Conservation (phyloP, 1,139 yeast species). For the Saccharomyces hybrid region DNA sequence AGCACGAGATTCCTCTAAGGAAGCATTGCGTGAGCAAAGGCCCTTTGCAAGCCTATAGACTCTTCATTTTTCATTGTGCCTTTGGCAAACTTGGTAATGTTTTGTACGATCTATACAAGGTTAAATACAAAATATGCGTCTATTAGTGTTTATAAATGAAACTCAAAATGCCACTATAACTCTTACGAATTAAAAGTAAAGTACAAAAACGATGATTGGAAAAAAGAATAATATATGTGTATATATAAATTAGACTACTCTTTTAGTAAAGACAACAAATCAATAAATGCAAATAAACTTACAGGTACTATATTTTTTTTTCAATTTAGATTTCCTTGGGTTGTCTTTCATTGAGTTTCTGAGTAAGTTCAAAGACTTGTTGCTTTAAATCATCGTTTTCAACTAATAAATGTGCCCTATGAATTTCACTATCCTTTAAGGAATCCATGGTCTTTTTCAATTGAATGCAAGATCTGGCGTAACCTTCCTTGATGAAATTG, state of each 20-base stretch:
- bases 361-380: conserved; percentile 7
- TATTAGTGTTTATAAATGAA: not conserved
- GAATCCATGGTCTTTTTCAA: conserved; percentile 29
- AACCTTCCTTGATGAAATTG: conserved; percentile 29
- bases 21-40: not conserved
- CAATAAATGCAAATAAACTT: not conserved
- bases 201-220: not conserved
- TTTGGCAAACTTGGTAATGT: not conserved
- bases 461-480: conserved; percentile 29
- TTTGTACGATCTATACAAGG: not conserved
- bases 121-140: not conserved
- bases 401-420: conserved; percentile 28
- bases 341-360: not conserved
- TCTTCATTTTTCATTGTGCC: too few species aligned
- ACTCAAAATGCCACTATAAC: not conserved
- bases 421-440: conserved; percentile 32
- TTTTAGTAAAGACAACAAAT: not conserved
- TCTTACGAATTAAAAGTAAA: not conserved
- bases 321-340: not conserved
- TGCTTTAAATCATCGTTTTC: conserved; percentile 26
- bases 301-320: not conserved
- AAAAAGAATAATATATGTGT: not conserved
- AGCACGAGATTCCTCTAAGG: not conserved
- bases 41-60: too few species aligned
- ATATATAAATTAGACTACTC: not conserved